Conservation (phyloP, 2,329 filamentous ascomycete species). For the Myriangium duriaei region DNA sequence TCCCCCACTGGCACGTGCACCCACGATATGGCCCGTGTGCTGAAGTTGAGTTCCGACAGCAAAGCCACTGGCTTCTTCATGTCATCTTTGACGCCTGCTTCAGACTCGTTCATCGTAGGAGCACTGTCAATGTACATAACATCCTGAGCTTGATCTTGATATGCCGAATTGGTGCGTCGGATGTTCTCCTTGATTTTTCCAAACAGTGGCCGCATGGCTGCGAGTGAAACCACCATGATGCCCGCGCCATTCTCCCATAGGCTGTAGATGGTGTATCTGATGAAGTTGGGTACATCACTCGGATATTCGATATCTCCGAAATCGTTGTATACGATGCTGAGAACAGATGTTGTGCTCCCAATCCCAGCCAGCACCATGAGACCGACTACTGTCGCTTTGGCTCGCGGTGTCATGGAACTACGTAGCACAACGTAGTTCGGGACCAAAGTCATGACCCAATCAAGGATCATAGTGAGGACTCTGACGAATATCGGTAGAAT, state of each 20-base stretch:
- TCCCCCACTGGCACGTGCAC: no score
- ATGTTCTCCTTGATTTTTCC: not conserved
- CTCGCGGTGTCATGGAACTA: slow-evolving; percentile 27
- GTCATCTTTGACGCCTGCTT: no score
- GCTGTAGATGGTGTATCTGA: not conserved
- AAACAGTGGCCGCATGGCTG: slow-evolving; percentile 7
- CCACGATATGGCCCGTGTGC: no score
- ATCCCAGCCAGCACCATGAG: slow-evolving; percentile 21
- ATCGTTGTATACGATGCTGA: not conserved
- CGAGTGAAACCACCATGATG: slow-evolving; percentile 7
- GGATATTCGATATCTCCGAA: not conserved
- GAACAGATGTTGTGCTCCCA: slow-evolving; percentile 17
- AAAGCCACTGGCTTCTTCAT: no score
- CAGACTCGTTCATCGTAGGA: no score
- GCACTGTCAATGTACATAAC: no score
- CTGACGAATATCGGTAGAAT: not conserved
- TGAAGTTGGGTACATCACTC: not conserved
- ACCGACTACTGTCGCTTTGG: slow-evolving; percentile 31
- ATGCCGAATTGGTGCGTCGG: not conserved
- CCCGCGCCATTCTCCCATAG: slow-evolving; percentile 8
- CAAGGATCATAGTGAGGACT: slow-evolving; percentile 9
- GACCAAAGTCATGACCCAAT: slow-evolving; percentile 26
- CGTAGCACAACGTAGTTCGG: slow-evolving; percentile 29
- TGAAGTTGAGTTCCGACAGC: no score
- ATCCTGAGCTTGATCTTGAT: no score